These are phyloP conservation scores for Phytophthora lateralis DNA, from an alignment of 352 stramenopile species.

Conservation along the genomic window DNA sequence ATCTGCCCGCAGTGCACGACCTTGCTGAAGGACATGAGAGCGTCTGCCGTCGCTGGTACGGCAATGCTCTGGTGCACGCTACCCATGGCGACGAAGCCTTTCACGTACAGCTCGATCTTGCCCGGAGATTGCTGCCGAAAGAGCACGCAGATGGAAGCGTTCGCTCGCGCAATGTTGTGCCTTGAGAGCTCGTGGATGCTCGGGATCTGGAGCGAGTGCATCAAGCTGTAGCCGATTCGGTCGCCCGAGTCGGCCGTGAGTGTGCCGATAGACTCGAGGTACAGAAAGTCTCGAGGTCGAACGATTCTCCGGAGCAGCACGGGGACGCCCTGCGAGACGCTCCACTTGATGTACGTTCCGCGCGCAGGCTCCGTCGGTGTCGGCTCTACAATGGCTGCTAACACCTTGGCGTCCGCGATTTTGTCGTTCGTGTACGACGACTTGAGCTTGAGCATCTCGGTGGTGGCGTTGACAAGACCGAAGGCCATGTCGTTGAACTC, in stretches of 20 bases:
- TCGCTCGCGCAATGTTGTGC: conserved; percentile 40
- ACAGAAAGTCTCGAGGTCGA: conserved; percentile 54
- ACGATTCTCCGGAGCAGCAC: conserved; percentile 38
- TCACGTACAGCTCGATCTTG: conserved; percentile 46
- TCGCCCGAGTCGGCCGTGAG: conserved; percentile 30
- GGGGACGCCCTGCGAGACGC: conserved; percentile 36
- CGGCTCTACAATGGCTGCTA: conserved; percentile 44
- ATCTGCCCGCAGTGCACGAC: conserved; percentile 38
- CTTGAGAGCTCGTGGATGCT: conserved; percentile 33
- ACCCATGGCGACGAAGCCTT: conserved; percentile 35
- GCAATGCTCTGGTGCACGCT: conserved; percentile 24
- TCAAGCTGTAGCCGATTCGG: conserved; percentile 48
- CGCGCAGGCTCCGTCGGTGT: conserved; percentile 47
- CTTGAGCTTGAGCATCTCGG: conserved; percentile 42
- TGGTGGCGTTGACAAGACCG: conserved; percentile 33
- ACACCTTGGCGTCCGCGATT: conserved; percentile 46
- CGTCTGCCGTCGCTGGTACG: conserved; percentile 24
- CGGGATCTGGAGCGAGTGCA: conserved; percentile 56
- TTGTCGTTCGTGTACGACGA: conserved; percentile 58
- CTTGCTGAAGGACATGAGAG: conserved; percentile 32
- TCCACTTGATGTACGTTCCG: conserved; percentile 48
- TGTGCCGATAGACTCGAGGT: conserved; percentile 48
- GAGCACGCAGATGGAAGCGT: conserved; percentile 48
- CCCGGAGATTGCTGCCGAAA: conserved; percentile 43
- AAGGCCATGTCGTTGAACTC: conserved; percentile 50